Base-by-base conservation (phyloP, 805 yeast genomes). In the Starmerella lactis-condensi region DNA sequence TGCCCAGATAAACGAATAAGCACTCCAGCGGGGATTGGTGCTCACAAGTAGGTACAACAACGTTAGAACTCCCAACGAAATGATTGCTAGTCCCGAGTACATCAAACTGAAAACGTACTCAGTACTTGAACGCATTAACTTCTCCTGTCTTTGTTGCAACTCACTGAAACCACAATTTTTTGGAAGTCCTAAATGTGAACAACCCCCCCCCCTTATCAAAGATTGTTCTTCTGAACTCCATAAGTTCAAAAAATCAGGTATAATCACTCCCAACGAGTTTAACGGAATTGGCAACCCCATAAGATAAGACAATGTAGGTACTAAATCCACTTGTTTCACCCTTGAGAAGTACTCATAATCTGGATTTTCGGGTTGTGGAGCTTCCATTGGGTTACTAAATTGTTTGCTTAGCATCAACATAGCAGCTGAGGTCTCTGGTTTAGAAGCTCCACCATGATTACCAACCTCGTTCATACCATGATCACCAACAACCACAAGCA, bases 381-480 rank as follows among this genome's bases (percentile, higher is more conserved):
- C 35, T 2, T 29, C 34, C 6, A 27, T 14, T 48, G 40, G 1
- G 44, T 34, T 29, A 55, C 40, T 13, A 33, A 82, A 64, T 42
- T 64, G 64, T 6, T 73, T 68, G 0, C 94, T 74, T 0, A 76
- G 56, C 26, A 85, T 62, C 1, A 71, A 56, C 46, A 89, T 45
- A 0, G 75, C 95, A 1, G 98, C 75, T 11, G 82, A 75, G 0
- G 95, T 85, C 52, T 89, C 99, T 2, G 94, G 93, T 0, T 63
- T 50, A 3, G 94, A 76, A 0, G 95, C 78, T 1, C 96, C 99
- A 6, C 99, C 99, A 51, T 89, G 94, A 45, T 81, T 82, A 0
- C 93, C 93, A 0, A 82, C 75, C 8, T 68, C 64, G 45, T 81
- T 93, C 94, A 81, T 81, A 9, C 94, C 94, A 47, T 81, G 93